A percentile compares a stretch with the other conserved stretches of the same genome.
phyloP scores from a whole-genome alignment of 805 yeast genomes.

The Wilhelminamyces savonicus region DNA sequence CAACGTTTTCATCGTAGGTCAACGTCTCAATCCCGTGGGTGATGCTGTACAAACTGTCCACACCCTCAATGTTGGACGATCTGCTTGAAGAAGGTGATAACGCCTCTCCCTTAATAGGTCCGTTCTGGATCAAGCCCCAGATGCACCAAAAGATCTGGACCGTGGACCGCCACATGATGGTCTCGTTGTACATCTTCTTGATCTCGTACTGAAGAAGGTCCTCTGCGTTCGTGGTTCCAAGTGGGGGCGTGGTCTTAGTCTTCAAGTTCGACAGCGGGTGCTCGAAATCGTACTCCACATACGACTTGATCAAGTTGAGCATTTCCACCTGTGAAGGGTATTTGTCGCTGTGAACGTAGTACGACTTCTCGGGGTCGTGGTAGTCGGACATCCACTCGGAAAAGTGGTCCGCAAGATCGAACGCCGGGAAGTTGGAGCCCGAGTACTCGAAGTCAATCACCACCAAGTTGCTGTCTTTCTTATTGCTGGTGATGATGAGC shows the following conservation, averaged over 20 bases:
- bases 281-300: constrained; percentile 55
- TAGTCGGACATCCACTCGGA: constrained; percentile 98
- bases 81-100: constrained; percentile 6
- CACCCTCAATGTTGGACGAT: constrained; percentile 11
- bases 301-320: constrained; percentile 67
- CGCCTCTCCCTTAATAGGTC: constrained; percentile 19
- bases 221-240: constrained; percentile 6
- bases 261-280: constrained; percentile 27
- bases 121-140: constrained; percentile 89
- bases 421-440: constrained; percentile 85
- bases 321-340: constrained; percentile 71
- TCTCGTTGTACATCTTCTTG: constrained; percentile 54
- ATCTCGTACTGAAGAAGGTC: constrained; percentile 37
- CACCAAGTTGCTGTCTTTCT: constrained; percentile 51
- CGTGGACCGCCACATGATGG: constrained; percentile 72
- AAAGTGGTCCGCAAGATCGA: constrained; percentile 88
- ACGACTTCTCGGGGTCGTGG: constrained; percentile 48
- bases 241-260: constrained; percentile 4
- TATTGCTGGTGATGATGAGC: constrained; percentile 23
- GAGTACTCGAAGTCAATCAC: constrained; percentile 97
- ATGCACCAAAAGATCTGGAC: constrained; percentile 78
- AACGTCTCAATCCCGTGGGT: constrained; percentile 46
- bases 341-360: constrained; percentile 45
- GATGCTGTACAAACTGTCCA: constrained; percentile 33
- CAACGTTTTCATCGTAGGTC: constrained; percentile 15